phyloP scores from a whole-genome alignment of 169 alveolate genomes.

The Plasmodium cynomolgi region DNA sequence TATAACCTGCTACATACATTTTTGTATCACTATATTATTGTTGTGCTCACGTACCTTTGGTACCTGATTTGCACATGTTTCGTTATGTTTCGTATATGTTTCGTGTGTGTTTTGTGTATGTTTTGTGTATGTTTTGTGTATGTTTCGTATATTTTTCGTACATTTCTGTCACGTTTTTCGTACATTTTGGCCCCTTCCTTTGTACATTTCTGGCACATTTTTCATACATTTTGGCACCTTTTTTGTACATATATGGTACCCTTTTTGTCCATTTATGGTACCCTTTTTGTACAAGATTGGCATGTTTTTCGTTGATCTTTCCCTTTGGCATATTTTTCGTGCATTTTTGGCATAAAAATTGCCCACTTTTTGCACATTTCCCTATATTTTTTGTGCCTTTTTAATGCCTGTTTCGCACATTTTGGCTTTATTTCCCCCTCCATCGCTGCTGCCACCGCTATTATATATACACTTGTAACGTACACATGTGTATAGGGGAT shows the following conservation, averaged over 20 bases:
- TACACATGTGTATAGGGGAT: neutral
- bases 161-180: neutral
- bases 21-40: neutral
- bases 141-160: neutral
- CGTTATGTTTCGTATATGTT: neutral
- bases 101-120: neutral
- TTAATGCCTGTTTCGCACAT: neutral
- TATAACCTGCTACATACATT: neutral
- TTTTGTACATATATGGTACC: neutral
- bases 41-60: neutral
- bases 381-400: no score
- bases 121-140: neutral
- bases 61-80: neutral
- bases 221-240: neutral
- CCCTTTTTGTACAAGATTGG: no score
- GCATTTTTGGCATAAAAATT: no score
- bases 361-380: neutral
- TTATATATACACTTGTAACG: neutral
- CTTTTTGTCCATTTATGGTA: no score
- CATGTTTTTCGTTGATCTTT: no score
- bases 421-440: neutral
- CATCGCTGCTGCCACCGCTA: neutral
- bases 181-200: no score
- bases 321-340: neutral
- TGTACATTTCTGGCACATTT: no score